These are phyloP conservation scores for Ceratobasidium papillatum DNA, from an alignment of 1,284 basidiomycete genomes.

Conservation along the genomic window DNA sequence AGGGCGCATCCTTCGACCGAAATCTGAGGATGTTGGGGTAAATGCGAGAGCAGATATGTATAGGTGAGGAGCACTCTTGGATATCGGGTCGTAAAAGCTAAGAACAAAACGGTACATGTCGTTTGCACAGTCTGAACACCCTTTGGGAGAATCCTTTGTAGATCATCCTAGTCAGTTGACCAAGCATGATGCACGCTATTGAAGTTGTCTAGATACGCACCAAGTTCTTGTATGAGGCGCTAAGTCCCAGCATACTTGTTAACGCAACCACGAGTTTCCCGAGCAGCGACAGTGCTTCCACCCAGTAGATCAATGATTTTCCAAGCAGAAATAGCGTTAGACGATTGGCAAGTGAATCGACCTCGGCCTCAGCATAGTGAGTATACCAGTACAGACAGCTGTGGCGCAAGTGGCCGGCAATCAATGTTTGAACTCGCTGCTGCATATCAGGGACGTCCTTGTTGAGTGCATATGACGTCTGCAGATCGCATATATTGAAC, in stretches of 20 bases:
- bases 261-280: no score
- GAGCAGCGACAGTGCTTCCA: no score
- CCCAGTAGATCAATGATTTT: no score
- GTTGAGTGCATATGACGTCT: slow-evolving; percentile 12
- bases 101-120: neutral
- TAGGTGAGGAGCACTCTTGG: neutral
- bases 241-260: neutral
- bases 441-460: slow-evolving; percentile 2
- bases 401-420: neutral
- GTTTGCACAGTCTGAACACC: neutral
- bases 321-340: no score
- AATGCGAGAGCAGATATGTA: neutral
- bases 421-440: neutral
- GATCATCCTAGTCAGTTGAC: no score
- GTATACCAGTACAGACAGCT: slow-evolving; percentile 15
- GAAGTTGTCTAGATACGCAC: no score
- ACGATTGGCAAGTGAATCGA: neutral
- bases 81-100: neutral
- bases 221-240: no score
- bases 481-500: slow-evolving; percentile 13
- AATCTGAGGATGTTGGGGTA: neutral
- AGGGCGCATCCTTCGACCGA: neutral
- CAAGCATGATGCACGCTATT: no score
- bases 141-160: no score
- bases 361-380: neutral